These are phyloP conservation scores for Colletotrichum liriopes DNA, from an alignment of 2,329 filamentous ascomycete genomes.

Conservation along the genomic window DNA sequence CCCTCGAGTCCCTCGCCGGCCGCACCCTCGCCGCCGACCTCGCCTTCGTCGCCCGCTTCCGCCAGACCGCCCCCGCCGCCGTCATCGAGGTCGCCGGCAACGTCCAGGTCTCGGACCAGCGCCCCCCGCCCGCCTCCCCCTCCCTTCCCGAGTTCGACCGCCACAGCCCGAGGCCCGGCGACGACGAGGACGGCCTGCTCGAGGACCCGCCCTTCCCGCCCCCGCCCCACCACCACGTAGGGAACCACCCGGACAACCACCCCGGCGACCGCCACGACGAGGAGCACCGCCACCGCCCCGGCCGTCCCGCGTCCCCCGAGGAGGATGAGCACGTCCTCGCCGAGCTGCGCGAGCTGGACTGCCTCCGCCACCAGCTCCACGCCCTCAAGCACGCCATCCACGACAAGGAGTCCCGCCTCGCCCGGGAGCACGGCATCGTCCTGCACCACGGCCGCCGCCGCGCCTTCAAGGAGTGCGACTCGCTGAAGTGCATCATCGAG, in stretches of 20 bases:
- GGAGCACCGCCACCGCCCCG: not conserved
- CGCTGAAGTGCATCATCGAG: conserved; percentile 60
- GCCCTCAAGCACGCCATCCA: conserved; percentile 60
- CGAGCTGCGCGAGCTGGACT: conserved; percentile 62
- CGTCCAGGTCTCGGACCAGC: conserved; percentile 45
- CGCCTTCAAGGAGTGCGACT: conserved; percentile 54
- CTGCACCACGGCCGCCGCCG: conserved; percentile 35
- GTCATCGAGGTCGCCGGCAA: conserved; percentile 60
- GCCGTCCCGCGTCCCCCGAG: conserved; percentile 43
- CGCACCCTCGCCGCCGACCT: conserved; percentile 53
- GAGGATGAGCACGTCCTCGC: conserved; percentile 51
- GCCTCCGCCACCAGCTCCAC: conserved; percentile 58
- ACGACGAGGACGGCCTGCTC: conserved; percentile 37
- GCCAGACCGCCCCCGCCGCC: conserved; percentile 59
- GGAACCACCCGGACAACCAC: conserved; percentile 28
- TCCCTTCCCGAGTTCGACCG: conserved; percentile 34
- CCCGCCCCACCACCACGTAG: conserved; percentile 44
- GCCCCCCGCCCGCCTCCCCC: conserved; percentile 33
- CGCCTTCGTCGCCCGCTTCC: conserved; percentile 62
- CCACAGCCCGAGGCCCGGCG: conserved; percentile 36
- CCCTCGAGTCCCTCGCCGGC: conserved; percentile 60
- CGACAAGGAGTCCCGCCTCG: conserved; percentile 59
- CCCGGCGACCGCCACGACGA: conserved; percentile 17
- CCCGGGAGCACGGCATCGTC: conserved; percentile 52
- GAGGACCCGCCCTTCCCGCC: conserved; percentile 40